Evolutionary conservation across 2,329 filamentous ascomycete species (phyloP), one percentile per base, ranked within the genome.

Genomic region (Hymenoscyphus infarciens): DNA sequence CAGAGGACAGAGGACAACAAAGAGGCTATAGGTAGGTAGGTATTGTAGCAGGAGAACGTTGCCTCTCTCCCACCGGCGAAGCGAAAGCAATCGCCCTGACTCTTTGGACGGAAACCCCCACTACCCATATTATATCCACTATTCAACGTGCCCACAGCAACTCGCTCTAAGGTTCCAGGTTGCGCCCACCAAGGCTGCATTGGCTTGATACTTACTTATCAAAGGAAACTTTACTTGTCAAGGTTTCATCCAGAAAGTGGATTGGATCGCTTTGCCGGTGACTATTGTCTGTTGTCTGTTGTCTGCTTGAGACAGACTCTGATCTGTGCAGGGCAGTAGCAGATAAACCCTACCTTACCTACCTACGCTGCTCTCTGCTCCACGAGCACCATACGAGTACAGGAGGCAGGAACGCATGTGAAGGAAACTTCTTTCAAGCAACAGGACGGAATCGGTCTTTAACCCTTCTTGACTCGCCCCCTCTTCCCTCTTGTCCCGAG

Each of bases 381-480:
- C 10, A 19, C n/a, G 7, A 52, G n/a, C 45, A 52, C 45, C 45
- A 52, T 27, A 15, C 25, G 13, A 29, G 52, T n/a, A 55, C 31
- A 55, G 25, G 15, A 27, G 52, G 52, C 25, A 55, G 52, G 25
- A n/a, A 55, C 25, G 52, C 52, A n/a, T 55, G 52, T 55, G 52
- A 55, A 55, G 29, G 29, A 31, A 33, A 55, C 25, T n/a, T 22
- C 19, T 5, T 49, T 22, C 42, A 49, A 49, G 8, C 33, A 35
- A 11, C 33, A 35, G 33, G 33, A 35, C 42, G 3, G 19, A 22
- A 22, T 22, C 42, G 42, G 42, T 49, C 19, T 49, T 49, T 49
- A 22, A 22, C n/a, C 19, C 19, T 25, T 16, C 55, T 61, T 58
- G 55, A 61, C 60, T 58, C 60, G 60, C 38, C 42, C 42, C 42